Evolutionary conservation across 176 grass and related monocot species (phyloP).

Genomic region (Oryza glumipatula): DNA sequence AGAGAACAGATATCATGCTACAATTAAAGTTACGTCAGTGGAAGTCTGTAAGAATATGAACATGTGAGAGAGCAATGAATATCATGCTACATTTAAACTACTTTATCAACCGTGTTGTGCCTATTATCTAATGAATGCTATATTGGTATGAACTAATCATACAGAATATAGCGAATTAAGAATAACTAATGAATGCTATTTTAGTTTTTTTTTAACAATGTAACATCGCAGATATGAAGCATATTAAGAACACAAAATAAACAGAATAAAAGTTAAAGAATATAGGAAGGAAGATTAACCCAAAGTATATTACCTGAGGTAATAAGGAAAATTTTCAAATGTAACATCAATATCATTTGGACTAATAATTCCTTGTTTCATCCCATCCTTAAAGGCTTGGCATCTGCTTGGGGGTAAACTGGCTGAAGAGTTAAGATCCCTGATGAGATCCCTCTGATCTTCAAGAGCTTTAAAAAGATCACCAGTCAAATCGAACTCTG

Average conservation of each 20-base stretch:
- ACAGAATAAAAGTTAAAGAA: slow-evolving; percentile 30
- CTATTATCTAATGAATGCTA: slow-evolving; percentile 29
- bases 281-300: slow-evolving; percentile 29
- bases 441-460: slow-evolving; percentile 79
- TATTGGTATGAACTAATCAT: not conserved
- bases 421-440: slow-evolving; percentile 52
- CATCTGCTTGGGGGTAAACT: slow-evolving; percentile 69
- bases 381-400: slow-evolving; percentile 87
- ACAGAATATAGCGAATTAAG: not conserved
- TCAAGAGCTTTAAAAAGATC: slow-evolving; percentile 80
- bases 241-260: slow-evolving; percentile 17
- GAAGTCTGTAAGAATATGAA: not conserved
- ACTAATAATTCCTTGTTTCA: slow-evolving; percentile 87
- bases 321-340: slow-evolving; percentile 95
- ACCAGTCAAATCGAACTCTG: slow-evolving; percentile 87
- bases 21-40: slow-evolving; percentile 17
- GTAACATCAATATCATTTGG: slow-evolving; percentile 85
- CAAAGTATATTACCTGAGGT: slow-evolving; percentile 78
- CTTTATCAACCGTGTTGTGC: not conserved
- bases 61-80: not conserved
- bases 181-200: slow-evolving; percentile 13
- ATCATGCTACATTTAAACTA: not conserved
- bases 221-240: slow-evolving; percentile 22
- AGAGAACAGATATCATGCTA: slow-evolving; percentile 35
- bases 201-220: slow-evolving; percentile 31